Evolutionary conservation across 1,139 yeast genomes (phyloP).

Genomic region (Saccharomyces hybrid): DNA sequence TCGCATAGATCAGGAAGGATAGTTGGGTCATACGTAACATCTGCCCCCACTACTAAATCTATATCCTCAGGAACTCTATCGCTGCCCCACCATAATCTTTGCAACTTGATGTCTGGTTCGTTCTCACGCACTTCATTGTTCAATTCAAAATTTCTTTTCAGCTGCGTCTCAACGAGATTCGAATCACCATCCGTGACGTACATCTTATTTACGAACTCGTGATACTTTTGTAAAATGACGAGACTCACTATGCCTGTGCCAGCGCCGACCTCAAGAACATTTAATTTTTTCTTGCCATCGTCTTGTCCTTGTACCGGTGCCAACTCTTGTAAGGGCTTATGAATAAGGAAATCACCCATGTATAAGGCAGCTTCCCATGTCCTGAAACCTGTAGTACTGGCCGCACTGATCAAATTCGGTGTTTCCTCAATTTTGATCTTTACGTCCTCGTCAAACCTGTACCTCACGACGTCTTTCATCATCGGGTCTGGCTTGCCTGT

Average conservation of each 20-base stretch:
- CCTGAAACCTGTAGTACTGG: slow-evolving; percentile 78
- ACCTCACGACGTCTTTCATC: slow-evolving; percentile 42
- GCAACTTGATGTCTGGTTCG: slow-evolving; percentile 27
- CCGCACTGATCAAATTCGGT: slow-evolving; percentile 59
- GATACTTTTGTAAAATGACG: slow-evolving; percentile 34
- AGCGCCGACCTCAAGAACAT: slow-evolving; percentile 69
- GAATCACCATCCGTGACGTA: slow-evolving; percentile 74
- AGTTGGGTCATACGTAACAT: slow-evolving; percentile 72
- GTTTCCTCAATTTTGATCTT: slow-evolving; percentile 47
- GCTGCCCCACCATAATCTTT: slow-evolving; percentile 55
- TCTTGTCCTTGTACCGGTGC: slow-evolving; percentile 2
- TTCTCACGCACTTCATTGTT: slow-evolving; percentile 34
- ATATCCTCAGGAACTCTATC: slow-evolving; percentile 34
- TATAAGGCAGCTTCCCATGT: slow-evolving; percentile 95
- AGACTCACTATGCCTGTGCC: slow-evolving; percentile 84
- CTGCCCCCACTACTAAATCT: slow-evolving; percentile 66
- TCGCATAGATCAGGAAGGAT: slow-evolving; percentile 49
- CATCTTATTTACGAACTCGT: slow-evolving; percentile 28
- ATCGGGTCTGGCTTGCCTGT: slow-evolving; percentile 39
- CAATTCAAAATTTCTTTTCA: slow-evolving; percentile 40
- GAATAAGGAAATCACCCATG: slow-evolving; percentile 43
- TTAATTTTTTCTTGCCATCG: slow-evolving; percentile 3
- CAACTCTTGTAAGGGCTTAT: slow-evolving; percentile 9
- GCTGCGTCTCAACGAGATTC: slow-evolving; percentile 43
- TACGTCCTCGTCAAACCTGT: slow-evolving; percentile 33